Base-by-base conservation (phyloP, 768 basidiomycete species). In the Lanmaoa rubissima region DNA sequence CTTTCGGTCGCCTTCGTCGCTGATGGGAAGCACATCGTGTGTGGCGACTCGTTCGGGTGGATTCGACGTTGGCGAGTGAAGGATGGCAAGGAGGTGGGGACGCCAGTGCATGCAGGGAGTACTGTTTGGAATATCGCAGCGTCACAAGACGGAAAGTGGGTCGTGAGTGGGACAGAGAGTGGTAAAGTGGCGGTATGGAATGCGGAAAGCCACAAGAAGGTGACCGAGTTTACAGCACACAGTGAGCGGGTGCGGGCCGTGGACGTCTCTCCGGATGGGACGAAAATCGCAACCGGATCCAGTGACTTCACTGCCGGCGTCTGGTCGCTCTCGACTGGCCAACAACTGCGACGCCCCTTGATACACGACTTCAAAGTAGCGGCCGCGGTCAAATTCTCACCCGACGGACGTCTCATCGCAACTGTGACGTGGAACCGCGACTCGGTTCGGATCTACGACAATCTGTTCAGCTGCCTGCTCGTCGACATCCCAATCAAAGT, bases 351-450 rank as follows among this genome's bases (percentile, higher is more conserved):
- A 0, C 17, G 19, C 3, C 41, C 28, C 0, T 32, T 28, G 16
- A 1, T 28, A 14, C 48, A 57, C 39, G n/a, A 31, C 5, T 0
- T 11, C 17, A 0, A 1, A 2, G 19, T 53, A 3, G 31, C n/a
- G n/a, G n/a, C 10, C 1, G 36, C 46, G 1, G 46, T 12, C 35
- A 60, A 52, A 14, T 60, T 61, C 14, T 60, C 46, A 0, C 58
- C 47, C 5, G 7, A 59, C 13, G 57, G 53, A 19, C 13, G 3
- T 3, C 11, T 28, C 39, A 4, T 61, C 1, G 58, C 58, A 2
- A 43, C 50, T 3, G 47, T 49, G 1, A 19, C 36, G 6, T 41
- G 5, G 13, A 4, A 1, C 5, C 7, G 2, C 1, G 2, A n/a
- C 2, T 49, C 19, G 10, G n/a, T 55, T 12, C 48, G 40, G 2